Percentiles rank a stretch among this genome's conserved stretches.
These are phyloP conservation scores for Fusarium torreyae DNA, from an alignment of 2,329 filamentous ascomycete genomes.

Conservation along the genomic window DNA sequence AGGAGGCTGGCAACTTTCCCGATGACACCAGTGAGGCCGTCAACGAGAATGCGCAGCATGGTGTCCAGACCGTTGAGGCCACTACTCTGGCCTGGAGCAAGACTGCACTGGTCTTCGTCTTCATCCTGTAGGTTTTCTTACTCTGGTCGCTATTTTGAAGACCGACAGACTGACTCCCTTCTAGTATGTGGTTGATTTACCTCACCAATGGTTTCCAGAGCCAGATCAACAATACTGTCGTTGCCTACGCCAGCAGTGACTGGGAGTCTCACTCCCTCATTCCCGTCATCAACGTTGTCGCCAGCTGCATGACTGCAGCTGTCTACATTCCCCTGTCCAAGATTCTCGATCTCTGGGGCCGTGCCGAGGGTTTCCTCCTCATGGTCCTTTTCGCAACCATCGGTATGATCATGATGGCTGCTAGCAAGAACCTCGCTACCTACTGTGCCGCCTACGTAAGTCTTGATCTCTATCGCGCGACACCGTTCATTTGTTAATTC, in stretches of 20 bases:
- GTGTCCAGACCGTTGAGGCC: slow-evolving; percentile 60
- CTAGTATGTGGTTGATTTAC: slow-evolving; percentile 64
- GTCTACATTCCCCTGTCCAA: slow-evolving; percentile 75
- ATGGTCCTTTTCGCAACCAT: slow-evolving; percentile 66
- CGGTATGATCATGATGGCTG: slow-evolving; percentile 74
- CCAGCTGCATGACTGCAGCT: slow-evolving; percentile 69
- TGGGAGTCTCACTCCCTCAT: slow-evolving; percentile 69
- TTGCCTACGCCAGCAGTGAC: slow-evolving; percentile 65
- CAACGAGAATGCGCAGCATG: slow-evolving; percentile 52
- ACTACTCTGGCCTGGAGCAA: slow-evolving; percentile 60
- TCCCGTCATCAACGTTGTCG: slow-evolving; percentile 67
- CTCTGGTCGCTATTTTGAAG: neutral
- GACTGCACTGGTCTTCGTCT: slow-evolving; percentile 53
- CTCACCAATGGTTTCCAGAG: slow-evolving; percentile 66
- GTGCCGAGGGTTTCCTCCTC: slow-evolving; percentile 71
- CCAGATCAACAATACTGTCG: slow-evolving; percentile 59
- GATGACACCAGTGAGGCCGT: slow-evolving; percentile 32
- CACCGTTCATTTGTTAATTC: neutral
- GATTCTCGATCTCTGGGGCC: slow-evolving; percentile 74
- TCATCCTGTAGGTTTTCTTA: slow-evolving; percentile 51
- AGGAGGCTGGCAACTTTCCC: slow-evolving; percentile 22
- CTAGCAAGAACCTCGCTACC: slow-evolving; percentile 59
- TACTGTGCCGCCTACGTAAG: slow-evolving; percentile 67
- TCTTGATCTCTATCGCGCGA: accelerated
- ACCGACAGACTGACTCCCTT: slow-evolving; percentile 3